phyloP scores from a whole-genome alignment of 208 protist genomes.

The Trypanosomatidae sp. region DNA sequence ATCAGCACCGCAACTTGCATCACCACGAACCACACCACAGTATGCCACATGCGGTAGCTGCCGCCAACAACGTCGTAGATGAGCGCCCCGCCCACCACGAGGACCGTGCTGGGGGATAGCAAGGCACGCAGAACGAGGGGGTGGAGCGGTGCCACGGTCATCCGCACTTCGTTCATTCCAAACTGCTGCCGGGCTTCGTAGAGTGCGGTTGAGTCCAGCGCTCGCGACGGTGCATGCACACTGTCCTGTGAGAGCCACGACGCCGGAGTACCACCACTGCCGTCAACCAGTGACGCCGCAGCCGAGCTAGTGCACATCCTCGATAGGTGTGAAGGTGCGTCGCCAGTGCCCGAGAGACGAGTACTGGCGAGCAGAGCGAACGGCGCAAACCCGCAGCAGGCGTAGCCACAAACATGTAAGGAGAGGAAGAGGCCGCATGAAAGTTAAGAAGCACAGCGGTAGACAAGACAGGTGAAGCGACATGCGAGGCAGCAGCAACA shows the following conservation, averaged over 20 bases:
- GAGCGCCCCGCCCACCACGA: neutral
- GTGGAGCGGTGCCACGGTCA: neutral
- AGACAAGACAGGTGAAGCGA: too few species aligned
- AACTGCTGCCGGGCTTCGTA: conserved; percentile 5
- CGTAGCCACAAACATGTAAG: neutral
- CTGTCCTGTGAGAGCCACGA: neutral
- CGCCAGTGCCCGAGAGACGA: too few species aligned
- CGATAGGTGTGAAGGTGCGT: neutral
- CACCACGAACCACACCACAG: neutral
- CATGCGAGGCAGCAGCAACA: too few species aligned
- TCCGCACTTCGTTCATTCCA: conserved; percentile 15
- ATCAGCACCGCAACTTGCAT: neutral
- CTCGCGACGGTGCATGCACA: neutral
- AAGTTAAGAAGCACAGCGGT: too few species aligned
- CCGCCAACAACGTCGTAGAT: neutral
- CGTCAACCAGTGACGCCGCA: neutral
- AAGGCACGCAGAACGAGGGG: neutral
- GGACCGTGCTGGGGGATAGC: neutral
- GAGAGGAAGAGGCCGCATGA: too few species aligned
- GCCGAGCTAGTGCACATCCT: neutral
- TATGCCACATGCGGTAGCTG: neutral
- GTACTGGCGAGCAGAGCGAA: neutral
- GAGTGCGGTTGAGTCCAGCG: conserved; percentile 19
- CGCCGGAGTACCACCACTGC: neutral
- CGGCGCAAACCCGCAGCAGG: neutral